phyloP scores from a whole-genome alignment of 1,139 yeast species.

The Pichia sp. region DNA sequence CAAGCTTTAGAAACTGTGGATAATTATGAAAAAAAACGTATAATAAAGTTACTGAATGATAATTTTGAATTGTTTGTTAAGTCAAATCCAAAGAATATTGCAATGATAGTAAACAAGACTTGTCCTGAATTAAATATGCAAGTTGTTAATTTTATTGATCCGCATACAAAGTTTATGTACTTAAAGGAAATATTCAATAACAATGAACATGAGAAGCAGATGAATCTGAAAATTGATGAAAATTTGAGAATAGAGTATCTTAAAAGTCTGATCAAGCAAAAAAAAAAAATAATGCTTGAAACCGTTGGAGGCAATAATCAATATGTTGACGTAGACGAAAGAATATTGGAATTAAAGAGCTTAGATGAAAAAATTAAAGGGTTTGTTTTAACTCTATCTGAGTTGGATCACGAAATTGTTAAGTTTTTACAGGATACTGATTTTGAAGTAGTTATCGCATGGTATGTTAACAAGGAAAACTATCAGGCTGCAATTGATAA shows the following conservation, averaged over 20 bases:
- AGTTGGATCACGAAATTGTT: constrained; percentile 25
- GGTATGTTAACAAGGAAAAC: constrained; percentile 15
- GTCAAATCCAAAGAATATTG: constrained; percentile 35
- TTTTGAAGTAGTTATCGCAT: constrained; percentile 29
- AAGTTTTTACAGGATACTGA: constrained; percentile 26
- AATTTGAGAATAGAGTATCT: constrained; percentile 32
- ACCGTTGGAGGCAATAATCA: no score
- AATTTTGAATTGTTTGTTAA: constrained; percentile 37
- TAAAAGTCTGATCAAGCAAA: no score
- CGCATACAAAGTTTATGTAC: constrained; percentile 29
- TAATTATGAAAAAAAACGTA: constrained; percentile 32
- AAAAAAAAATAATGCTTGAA: no score
- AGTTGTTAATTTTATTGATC: constrained; percentile 31
- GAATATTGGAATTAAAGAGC: background rate
- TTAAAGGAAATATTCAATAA: constrained; percentile 24
- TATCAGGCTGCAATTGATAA: constrained; percentile 18
- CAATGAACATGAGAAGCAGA: constrained; percentile 10
- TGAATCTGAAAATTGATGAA: constrained; percentile 1
- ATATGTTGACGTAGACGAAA: no score
- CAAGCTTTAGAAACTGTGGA: constrained; percentile 35
- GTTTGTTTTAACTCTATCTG: constrained; percentile 18
- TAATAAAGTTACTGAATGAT: constrained; percentile 33
- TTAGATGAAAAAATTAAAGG: constrained; percentile 11
- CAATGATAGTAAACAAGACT: constrained; percentile 33
- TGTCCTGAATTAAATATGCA: constrained; percentile 37